phyloP scores from a whole-genome alignment of 176 grass and related monocot species.

The Aegilops longissima region DNA sequence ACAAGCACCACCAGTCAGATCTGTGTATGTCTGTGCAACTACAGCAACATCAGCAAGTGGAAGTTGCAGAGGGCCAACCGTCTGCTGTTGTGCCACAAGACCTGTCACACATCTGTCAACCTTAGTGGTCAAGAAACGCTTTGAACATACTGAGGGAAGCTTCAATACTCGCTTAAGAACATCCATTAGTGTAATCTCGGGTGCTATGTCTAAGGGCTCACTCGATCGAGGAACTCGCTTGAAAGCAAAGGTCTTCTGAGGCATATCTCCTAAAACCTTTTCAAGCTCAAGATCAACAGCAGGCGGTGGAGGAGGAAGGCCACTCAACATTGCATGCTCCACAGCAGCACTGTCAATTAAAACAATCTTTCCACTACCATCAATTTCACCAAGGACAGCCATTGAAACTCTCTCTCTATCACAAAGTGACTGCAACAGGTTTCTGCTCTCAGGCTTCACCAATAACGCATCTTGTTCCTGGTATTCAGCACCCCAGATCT shows the following conservation, averaged over 20 bases:
- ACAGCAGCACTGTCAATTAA: constrained; percentile 75
- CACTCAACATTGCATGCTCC: constrained; percentile 49
- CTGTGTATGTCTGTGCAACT: constrained; percentile 83
- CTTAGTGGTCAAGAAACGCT: constrained; percentile 91
- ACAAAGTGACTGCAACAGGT: constrained; percentile 60
- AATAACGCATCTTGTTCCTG: constrained; percentile 86
- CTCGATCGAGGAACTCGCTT: constrained; percentile 38
- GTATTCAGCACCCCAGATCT: constrained; percentile 93
- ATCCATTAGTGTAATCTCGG: constrained; percentile 67
- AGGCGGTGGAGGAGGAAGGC: constrained; percentile 52
- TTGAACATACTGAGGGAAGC: constrained; percentile 85
- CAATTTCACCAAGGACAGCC: constrained; percentile 82
- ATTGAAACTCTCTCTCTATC: constrained; percentile 88
- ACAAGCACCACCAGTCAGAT: constrained; percentile 81
- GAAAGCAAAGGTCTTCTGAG: constrained; percentile 83
- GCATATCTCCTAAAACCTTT: constrained; percentile 96
- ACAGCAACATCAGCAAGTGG: constrained; percentile 88
- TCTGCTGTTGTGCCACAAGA: constrained; percentile 88
- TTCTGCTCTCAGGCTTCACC: constrained; percentile 66
- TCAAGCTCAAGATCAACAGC: constrained; percentile 84
- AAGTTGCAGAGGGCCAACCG: constrained; percentile 79
- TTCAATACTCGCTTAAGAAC: constrained; percentile 72
- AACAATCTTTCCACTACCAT: constrained; percentile 83
- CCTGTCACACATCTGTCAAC: constrained; percentile 95
- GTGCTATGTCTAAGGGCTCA: constrained; percentile 79